Conservation (phyloP, 2,329 filamentous ascomycete species). For the Ciborinia camelliae region DNA sequence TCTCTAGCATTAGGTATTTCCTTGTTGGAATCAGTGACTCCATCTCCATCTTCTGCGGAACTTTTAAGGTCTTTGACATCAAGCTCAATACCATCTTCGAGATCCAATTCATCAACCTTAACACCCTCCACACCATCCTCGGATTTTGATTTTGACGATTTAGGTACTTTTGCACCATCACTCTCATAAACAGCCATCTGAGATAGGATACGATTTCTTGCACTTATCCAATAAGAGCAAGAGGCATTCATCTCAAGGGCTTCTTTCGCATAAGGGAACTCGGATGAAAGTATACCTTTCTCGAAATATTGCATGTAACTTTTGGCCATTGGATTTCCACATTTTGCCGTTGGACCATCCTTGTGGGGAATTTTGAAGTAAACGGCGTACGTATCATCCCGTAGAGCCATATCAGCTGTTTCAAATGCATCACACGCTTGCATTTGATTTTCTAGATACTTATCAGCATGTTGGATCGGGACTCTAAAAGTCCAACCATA, state of each 20-base stretch:
- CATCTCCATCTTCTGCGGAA: conserved; percentile 32
- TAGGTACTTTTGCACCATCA: conserved; percentile 45
- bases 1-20: conserved; percentile 34
- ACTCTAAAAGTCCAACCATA: conserved; percentile 93
- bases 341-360: conserved; percentile 81
- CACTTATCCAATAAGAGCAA: conserved; percentile 98
- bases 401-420: conserved; percentile 63
- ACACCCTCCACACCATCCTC: conserved; percentile 47
- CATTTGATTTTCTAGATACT: conserved; percentile 70
- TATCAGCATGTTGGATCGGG: conserved; percentile 54
- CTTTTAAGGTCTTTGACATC: conserved; percentile 44
- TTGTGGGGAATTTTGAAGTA: conserved; percentile 98
- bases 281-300: conserved; percentile 78
- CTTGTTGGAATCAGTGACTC: conserved; percentile 35
- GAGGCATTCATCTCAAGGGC: conserved; percentile 98
- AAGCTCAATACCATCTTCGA: conserved; percentile 40
- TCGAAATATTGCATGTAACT: conserved; percentile 90
- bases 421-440: conserved; percentile 71
- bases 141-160: conserved; percentile 25
- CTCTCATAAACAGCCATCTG: conserved; percentile 90
- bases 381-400: conserved; percentile 59
- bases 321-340: conserved; percentile 85
- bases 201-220: conserved; percentile 86
- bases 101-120: conserved; percentile 40
- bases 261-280: conserved; percentile 87